Percentiles rank a stretch among this genome's conserved stretches.
Evolutionary conservation across 2,329 filamentous ascomycete genomes (phyloP).

Genomic region (Thelonectria rubi): DNA sequence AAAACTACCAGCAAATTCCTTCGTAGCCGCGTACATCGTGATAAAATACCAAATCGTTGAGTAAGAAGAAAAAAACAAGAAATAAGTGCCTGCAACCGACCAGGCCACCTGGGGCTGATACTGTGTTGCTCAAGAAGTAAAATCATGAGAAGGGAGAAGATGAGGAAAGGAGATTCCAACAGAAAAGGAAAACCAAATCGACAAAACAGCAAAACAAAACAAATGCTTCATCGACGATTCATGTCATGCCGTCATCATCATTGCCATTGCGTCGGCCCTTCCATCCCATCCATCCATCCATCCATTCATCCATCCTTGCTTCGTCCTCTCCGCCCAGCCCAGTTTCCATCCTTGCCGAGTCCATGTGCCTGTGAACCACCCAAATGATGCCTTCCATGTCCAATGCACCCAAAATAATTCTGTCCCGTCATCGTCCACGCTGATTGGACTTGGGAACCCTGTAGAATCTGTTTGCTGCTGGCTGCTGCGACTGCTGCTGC

Average conservation of each 20-base stretch:
- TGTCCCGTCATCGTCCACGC: constrained; percentile 33
- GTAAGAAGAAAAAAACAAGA: constrained; percentile 10
- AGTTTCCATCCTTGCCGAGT: background rate
- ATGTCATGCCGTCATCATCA: constrained; percentile 41
- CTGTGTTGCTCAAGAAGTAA: constrained; percentile 36
- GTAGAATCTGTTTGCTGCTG: constrained; percentile 37
- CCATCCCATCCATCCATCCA: constrained; percentile 29
- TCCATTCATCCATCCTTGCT: constrained; percentile 11
- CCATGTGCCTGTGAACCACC: constrained; percentile 7
- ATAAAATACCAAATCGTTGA: constrained; percentile 21
- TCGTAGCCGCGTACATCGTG: constrained; percentile 29
- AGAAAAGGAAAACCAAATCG: background rate
- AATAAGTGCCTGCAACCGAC: constrained; percentile 27
- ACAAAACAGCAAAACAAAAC: constrained; percentile 21
- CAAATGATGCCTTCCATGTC: constrained; percentile 17
- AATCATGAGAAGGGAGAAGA: constrained; percentile 8
- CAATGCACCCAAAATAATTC: constrained; percentile 27
- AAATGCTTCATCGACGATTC: constrained; percentile 41
- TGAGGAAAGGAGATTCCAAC: background rate
- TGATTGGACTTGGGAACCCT: constrained; percentile 40
- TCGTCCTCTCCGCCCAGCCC: constrained; percentile 8
- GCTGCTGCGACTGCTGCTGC: constrained; percentile 35
- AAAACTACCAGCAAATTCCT: background rate
- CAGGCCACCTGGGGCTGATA: constrained; percentile 39
- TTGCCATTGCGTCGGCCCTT: constrained; percentile 40